Evolutionary conservation across 352 stramenopile species (phyloP).

Genomic region (Aphanomyces astaci): DNA sequence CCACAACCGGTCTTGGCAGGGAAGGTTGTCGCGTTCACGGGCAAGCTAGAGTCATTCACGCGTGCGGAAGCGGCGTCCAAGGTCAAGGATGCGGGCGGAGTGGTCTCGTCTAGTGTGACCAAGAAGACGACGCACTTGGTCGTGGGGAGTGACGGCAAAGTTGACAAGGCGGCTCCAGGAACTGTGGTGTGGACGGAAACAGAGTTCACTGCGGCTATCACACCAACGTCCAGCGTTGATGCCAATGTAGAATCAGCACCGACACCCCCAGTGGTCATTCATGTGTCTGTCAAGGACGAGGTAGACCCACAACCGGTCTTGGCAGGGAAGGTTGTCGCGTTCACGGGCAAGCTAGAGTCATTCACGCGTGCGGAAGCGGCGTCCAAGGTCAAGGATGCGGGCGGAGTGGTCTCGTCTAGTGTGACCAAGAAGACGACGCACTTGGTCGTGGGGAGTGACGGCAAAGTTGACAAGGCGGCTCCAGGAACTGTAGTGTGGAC

Average conservation of each 20-base stretch:
- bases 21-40: constrained; percentile 1
- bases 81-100: neutral
- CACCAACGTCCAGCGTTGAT: neutral
- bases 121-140: constrained; percentile 1
- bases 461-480: neutral
- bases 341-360: neutral
- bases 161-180: neutral
- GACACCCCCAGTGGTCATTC: no score
- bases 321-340: neutral
- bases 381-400: neutral
- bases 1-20: neutral
- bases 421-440: neutral
- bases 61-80: neutral
- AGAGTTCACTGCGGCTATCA: neutral
- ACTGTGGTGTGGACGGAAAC: neutral
- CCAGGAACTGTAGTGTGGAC: neutral
- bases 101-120: neutral
- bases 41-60: neutral
- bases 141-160: neutral
- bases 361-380: constrained; percentile 4
- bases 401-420: neutral
- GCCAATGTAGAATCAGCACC: constrained; percentile 1
- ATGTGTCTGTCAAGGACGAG: neutral
- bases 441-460: neutral
- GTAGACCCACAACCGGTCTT: neutral